Base-by-base conservation (phyloP, 129 eudicot species). In the Flaveria trinervia region DNA sequence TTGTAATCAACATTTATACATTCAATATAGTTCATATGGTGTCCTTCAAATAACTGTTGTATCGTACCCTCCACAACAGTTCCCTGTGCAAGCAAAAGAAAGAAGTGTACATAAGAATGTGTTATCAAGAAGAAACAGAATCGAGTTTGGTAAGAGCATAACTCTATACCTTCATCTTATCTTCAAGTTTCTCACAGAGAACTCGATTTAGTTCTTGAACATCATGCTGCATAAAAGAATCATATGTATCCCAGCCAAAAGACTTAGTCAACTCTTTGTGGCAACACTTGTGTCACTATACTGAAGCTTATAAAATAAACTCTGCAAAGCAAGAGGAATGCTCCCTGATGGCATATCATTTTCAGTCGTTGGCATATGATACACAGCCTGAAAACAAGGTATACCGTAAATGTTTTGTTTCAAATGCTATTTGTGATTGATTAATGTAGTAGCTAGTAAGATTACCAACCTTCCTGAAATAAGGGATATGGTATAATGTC, bases 281-380 rank as follows among this genome's bases (percentile, higher is more conserved):
- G 96, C 91, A 2, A 94, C 97, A 86, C 98, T 94, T 48, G 93
- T 83, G 77, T 89, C 96, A 80, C 86, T 88, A 64, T 91, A 89
- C 73, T 94, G 98, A 67, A 94, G 92, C 88, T 94, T 91, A 84
- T 87, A 94, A 77, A 93, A 93, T 69, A 93, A 89, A 81, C 96
- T 93, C 86, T 93, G 98, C 56, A 93, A 68, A 64, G 98, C 98
- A 72, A 91, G 76, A 66, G 98, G 97, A 81, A 94, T 94, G 87
- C 96, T 94, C 84, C 92, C 96, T 16, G 93, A 74, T 44, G 98
- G 96, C 80, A 85, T 82, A 73, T 93, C 98, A 75, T 90, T 89
- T 88, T 94, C 98, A 55, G 97, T 91, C 65, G 98, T 94, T 59
- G 97, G 98, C 97, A 94, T 94, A 80, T 94, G 97, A 77, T 94